Evolutionary conservation across 225 moss, liverwort and hornwort species (phyloP).

Genomic region (Polytrichum commune): DNA sequence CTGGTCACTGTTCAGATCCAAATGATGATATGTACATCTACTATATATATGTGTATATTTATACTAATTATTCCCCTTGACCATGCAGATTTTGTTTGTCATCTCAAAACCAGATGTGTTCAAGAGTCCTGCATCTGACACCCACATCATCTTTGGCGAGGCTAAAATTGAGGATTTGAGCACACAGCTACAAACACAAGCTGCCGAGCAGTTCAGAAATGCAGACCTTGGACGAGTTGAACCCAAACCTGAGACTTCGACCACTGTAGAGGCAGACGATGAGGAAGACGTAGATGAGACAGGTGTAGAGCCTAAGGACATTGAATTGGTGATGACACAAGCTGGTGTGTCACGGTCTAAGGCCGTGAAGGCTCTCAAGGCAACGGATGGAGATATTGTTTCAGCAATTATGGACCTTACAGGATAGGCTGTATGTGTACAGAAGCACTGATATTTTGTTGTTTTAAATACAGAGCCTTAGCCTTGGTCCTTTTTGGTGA

Average conservation of each 20-base stretch:
- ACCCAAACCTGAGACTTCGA: slow-evolving; percentile 69
- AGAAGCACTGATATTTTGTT: neutral
- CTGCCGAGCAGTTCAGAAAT: slow-evolving; percentile 90
- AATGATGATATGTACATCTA: no score
- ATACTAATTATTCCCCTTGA: neutral
- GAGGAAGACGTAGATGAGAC: slow-evolving; percentile 83
- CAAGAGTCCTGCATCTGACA: slow-evolving; percentile 85
- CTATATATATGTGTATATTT: neutral
- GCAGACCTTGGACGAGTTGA: slow-evolving; percentile 61
- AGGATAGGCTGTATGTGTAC: slow-evolving; percentile 15
- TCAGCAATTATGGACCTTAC: slow-evolving; percentile 90
- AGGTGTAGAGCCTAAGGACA: slow-evolving; percentile 87
- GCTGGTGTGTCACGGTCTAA: slow-evolving; percentile 76
- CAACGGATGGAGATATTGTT: slow-evolving; percentile 77
- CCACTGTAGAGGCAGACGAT: slow-evolving; percentile 55
- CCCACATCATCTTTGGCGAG: slow-evolving; percentile 89
- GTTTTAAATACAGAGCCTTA: neutral
- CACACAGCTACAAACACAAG: slow-evolving; percentile 86
- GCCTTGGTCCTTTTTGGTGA: neutral
- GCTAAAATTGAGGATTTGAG: slow-evolving; percentile 93
- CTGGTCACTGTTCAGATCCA: no score
- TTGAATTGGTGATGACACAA: slow-evolving; percentile 92
- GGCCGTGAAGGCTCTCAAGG: slow-evolving; percentile 74
- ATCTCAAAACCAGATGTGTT: slow-evolving; percentile 92
- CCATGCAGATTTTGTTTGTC: slow-evolving; percentile 68